Conservation (phyloP, 805 yeast genomes). For the Barnettozyma sp. region DNA sequence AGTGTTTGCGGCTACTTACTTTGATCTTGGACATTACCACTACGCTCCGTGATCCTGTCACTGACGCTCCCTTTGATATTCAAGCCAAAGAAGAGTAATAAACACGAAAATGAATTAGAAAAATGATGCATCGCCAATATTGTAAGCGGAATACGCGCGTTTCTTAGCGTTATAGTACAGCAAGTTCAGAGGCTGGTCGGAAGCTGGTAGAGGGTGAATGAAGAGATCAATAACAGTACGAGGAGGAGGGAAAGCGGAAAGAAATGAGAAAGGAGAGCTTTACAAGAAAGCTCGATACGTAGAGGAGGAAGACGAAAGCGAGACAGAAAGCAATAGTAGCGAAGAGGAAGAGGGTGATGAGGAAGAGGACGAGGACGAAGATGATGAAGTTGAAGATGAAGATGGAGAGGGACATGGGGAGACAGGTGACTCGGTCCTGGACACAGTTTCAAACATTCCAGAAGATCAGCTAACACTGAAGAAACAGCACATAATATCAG, state of each 20-base stretch:
- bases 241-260: not conserved
- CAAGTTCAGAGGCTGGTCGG: not conserved
- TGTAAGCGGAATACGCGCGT: too few relatives aligned
- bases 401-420: conserved; percentile 12
- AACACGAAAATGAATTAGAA: not conserved
- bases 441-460: not conserved
- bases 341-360: conserved; percentile 6
- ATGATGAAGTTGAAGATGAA: conserved; percentile 10
- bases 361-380: conserved; percentile 10
- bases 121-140: not conserved
- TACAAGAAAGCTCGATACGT: not conserved
- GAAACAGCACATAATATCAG: conserved; percentile 27
- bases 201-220: not conserved
- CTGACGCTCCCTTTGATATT: too few relatives aligned
- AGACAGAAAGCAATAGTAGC: not conserved
- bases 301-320: not conserved
- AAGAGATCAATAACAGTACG: not conserved
- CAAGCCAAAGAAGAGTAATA: not conserved
- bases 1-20: not conserved
- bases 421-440: not conserved
- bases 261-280: not conserved
- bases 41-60: too few relatives aligned
- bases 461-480: conserved; percentile 5
- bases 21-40: conserved; percentile 3
- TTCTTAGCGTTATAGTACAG: too few relatives aligned